Conservation (phyloP, 345 rosid genomes). For the Raphanus sativus region DNA sequence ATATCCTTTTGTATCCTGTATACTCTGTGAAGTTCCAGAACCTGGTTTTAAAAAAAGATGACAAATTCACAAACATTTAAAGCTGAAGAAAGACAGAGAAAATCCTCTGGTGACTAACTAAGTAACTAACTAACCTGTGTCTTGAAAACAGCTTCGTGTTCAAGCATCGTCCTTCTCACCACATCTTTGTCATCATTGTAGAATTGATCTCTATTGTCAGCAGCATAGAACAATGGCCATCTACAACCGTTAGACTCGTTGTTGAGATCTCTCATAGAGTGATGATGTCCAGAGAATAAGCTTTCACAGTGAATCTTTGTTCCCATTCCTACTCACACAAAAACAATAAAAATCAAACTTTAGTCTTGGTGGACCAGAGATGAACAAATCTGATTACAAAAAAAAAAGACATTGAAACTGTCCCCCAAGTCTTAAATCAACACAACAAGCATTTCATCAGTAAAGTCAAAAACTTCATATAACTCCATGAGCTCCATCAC, state of each 20-base stretch:
- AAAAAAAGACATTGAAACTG: neutral
- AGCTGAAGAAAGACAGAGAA: neutral
- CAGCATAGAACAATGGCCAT: constrained; percentile 49
- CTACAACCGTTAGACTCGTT: constrained; percentile 42
- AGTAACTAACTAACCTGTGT: constrained; percentile 62
- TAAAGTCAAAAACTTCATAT: neutral
- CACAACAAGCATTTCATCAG: neutral
- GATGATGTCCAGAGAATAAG: constrained; percentile 52
- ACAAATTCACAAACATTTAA: neutral
- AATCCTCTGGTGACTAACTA: neutral
- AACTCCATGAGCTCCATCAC: constrained; percentile 8
- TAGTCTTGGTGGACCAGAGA: neutral
- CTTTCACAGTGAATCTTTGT: constrained; percentile 63
- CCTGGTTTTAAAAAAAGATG: constrained; percentile 25
- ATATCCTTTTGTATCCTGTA: constrained; percentile 62
- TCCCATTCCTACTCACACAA: constrained; percentile 56
- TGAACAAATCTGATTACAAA: neutral
- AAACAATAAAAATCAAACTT: neutral
- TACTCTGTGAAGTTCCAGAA: constrained; percentile 70
- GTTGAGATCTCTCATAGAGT: constrained; percentile 55
- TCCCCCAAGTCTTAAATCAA: neutral
- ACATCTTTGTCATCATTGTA: constrained; percentile 53
- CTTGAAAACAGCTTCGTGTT: constrained; percentile 68
- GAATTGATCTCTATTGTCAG: constrained; percentile 43
- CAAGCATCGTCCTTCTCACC: constrained; percentile 64